Conservation (phyloP, 805 yeast genomes). For the Wickerhamiella azymoides region DNA sequence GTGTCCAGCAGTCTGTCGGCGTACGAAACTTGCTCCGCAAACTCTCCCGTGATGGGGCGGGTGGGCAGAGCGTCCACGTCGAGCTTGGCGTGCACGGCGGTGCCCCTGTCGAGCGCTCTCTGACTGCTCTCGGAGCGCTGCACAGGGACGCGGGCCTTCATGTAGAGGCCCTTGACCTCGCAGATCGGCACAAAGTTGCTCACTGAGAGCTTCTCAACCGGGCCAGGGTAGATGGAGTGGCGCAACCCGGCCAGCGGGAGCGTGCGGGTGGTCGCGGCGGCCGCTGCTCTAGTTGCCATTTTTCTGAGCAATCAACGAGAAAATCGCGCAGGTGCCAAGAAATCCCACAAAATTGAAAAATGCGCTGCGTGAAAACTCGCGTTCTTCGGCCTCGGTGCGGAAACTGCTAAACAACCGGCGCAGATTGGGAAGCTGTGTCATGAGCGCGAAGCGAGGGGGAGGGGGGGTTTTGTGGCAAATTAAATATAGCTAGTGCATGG, state of each 20-base stretch:
- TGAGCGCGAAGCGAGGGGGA: neutral
- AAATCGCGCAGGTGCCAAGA: constrained; percentile 64
- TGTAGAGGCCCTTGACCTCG: constrained; percentile 18
- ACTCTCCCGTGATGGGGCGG: too few relatives aligned
- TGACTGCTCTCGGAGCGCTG: neutral
- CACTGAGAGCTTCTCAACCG: constrained; percentile 12
- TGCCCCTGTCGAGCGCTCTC: constrained; percentile 15
- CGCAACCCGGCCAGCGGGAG: constrained; percentile 1
- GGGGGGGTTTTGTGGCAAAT: too few relatives aligned
- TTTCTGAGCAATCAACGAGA: constrained; percentile 65
- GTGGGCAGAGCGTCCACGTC: constrained; percentile 9
- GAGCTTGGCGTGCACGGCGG: constrained; percentile 14
- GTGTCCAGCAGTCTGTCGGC: constrained; percentile 15
- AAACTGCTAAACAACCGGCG: constrained; percentile 69
- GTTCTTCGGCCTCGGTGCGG: constrained; percentile 75
- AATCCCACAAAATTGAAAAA: constrained; percentile 54
- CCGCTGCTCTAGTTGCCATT: constrained; percentile 7
- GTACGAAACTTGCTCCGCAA: constrained; percentile 6
- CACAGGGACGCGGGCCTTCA: neutral
- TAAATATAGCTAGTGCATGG: neutral
- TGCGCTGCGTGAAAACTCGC: constrained; percentile 61
- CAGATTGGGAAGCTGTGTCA: constrained; percentile 43
- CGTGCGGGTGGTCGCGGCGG: neutral
- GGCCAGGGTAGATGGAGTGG: neutral
- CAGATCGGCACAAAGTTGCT: constrained; percentile 19